phyloP scores from a whole-genome alignment of 306 rosid species.

The Cucurbita moschata region DNA sequence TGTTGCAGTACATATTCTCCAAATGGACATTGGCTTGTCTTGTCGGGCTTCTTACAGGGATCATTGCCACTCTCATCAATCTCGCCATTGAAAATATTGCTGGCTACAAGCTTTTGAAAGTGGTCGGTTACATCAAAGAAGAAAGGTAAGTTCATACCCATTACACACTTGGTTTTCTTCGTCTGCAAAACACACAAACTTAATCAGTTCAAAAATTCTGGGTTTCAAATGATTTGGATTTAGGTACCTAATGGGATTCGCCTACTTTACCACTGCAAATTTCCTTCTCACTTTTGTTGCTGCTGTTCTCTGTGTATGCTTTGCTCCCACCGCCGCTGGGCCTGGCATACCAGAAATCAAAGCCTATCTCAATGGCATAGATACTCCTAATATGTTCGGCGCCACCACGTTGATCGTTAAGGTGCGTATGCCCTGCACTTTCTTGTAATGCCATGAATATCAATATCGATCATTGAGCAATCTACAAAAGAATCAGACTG shows the following conservation, averaged over 20 bases:
- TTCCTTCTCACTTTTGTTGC: slow-evolving; percentile 48
- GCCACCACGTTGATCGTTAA: slow-evolving; percentile 59
- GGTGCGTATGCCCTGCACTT: slow-evolving; percentile 22
- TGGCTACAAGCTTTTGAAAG: slow-evolving; percentile 66
- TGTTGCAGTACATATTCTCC: slow-evolving; percentile 50
- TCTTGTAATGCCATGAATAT: background rate
- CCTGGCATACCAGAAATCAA: slow-evolving; percentile 93
- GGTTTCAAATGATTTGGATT: background rate
- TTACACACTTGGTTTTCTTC: background rate
- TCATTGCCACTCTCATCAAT: slow-evolving; percentile 73
- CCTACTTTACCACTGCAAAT: slow-evolving; percentile 37
- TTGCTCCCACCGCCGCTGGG: slow-evolving; percentile 89
- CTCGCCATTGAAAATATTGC: slow-evolving; percentile 82
- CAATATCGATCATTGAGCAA: background rate
- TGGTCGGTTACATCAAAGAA: slow-evolving; percentile 24
- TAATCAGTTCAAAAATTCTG: background rate
- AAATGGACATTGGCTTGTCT: slow-evolving; percentile 71
- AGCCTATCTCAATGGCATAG: slow-evolving; percentile 86
- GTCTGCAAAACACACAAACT: background rate
- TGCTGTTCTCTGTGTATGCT: slow-evolving; percentile 58
- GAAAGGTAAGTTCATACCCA: slow-evolving; percentile 27
- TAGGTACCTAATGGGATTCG: slow-evolving; percentile 54
- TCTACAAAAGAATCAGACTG: background rate
- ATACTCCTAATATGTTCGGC: slow-evolving; percentile 84
- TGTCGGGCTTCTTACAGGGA: slow-evolving; percentile 74